A percentile compares a stretch with the other conserved stretches of the same genome.
phyloP scores from a whole-genome alignment of 495 filamentous ascomycete genomes.

The Physcia stellaris region DNA sequence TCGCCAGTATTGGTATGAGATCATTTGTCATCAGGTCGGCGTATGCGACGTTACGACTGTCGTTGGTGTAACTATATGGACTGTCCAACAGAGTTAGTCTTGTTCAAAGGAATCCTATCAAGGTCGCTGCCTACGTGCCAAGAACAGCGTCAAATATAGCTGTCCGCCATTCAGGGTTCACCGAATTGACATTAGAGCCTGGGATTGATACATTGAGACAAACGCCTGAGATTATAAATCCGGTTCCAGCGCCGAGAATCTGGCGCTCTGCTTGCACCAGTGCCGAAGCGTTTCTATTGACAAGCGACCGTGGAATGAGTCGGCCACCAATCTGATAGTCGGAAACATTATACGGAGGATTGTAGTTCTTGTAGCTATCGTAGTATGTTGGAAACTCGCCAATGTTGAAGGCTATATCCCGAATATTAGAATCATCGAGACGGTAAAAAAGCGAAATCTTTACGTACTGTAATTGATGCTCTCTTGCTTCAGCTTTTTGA shows the following conservation, averaged over 20 bases:
- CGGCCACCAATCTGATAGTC: slow-evolving; percentile 6
- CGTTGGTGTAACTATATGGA: slow-evolving; percentile 2
- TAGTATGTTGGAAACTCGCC: slow-evolving; percentile 4
- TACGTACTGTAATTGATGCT: background rate
- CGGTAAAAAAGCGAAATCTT: background rate
- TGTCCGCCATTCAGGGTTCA: slow-evolving; percentile 10
- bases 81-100: background rate
- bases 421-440: background rate
- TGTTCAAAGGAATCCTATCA: background rate
- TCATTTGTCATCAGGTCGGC: slow-evolving; percentile 19
- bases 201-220: slow-evolving; percentile 3
- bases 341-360: background rate
- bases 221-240: background rate
- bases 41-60: background rate
- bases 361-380: background rate
- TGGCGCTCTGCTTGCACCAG: background rate
- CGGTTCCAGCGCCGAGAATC: background rate
- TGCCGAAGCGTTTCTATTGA: background rate
- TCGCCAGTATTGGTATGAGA: slow-evolving; percentile 24
- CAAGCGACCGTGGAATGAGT: slow-evolving; percentile 7
- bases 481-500: background rate
- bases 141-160: background rate
- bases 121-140: slow-evolving; percentile 1
- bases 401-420: background rate
- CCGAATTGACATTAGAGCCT: slow-evolving; percentile 6